Conservation (phyloP, 139 green algal genomes). For the Closterium sp. region DNA sequence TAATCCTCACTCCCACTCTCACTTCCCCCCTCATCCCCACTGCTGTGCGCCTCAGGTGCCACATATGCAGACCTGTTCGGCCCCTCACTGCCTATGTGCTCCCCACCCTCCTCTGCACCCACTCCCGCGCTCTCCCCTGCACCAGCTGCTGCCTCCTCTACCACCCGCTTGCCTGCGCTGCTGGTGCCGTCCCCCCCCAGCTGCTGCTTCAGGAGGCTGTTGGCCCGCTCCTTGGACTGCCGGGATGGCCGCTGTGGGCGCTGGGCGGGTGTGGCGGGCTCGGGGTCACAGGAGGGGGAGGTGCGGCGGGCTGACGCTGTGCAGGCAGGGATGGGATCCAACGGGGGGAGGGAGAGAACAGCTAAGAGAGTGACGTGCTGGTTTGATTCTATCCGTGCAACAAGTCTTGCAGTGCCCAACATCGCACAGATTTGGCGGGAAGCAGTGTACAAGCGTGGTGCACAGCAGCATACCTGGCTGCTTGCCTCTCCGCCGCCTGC, state of each 20-base stretch:
- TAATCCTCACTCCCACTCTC: not conserved
- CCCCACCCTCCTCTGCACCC: not conserved
- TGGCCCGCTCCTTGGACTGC: not conserved
- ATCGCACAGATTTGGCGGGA: not conserved
- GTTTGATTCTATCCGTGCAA: not conserved
- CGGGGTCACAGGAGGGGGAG: not conserved
- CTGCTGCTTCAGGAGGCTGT: not conserved
- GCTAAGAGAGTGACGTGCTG: not conserved
- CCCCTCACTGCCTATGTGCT: not conserved
- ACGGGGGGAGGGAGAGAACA: not conserved
- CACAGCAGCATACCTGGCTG: not conserved
- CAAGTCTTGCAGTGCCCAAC: not conserved
- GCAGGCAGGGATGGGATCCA: not conserved
- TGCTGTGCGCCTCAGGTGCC: not conserved
- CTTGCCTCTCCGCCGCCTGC: not conserved
- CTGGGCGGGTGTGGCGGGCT: not conserved
- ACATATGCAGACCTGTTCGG: not conserved
- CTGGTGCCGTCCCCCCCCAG: not conserved
- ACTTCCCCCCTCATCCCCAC: not conserved
- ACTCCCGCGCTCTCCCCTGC: not conserved
- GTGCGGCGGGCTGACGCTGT: not conserved
- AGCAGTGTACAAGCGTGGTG: not conserved
- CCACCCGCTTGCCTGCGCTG: not conserved
- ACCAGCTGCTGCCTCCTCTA: not conserved
- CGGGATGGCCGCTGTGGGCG: not conserved